phyloP scores from a whole-genome alignment of 2,329 filamentous ascomycete genomes.

The Ophiostoma himal-ulmi region DNA sequence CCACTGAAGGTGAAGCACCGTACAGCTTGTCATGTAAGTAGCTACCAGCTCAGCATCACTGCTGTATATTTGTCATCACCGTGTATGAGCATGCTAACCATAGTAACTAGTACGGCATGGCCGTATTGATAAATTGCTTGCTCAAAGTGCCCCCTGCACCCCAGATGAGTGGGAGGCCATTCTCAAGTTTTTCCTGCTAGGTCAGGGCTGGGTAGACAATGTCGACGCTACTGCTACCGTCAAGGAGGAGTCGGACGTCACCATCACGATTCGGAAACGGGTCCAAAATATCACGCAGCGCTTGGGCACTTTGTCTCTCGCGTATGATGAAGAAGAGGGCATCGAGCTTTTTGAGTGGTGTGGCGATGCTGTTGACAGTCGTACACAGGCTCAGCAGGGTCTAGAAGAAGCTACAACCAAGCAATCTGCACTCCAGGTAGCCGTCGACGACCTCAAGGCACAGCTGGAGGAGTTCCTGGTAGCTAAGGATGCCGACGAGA shows the following conservation, averaged over 20 bases:
- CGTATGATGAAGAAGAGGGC: constrained; percentile 50
- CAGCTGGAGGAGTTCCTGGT: constrained; percentile 62
- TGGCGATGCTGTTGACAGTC: constrained; percentile 48
- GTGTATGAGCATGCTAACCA: not conserved
- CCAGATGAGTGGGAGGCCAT: constrained; percentile 62
- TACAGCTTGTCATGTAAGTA: constrained; percentile 53
- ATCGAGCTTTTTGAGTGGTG: constrained; percentile 68
- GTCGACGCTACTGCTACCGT: constrained; percentile 58
- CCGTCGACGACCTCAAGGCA: constrained; percentile 52
- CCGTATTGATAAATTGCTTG: constrained; percentile 47
- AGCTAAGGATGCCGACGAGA: constrained; percentile 62
- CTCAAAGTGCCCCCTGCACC: constrained; percentile 49
- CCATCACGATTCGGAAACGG: constrained; percentile 59
- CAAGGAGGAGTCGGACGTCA: constrained; percentile 47
- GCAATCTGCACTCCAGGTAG: constrained; percentile 46
- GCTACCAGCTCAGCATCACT: not conserved
- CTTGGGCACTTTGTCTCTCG: constrained; percentile 59
- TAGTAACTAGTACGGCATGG: constrained; percentile 49
- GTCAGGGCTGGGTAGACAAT: constrained; percentile 43
- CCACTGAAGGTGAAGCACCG: constrained; percentile 59
- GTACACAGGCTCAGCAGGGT: constrained; percentile 41
- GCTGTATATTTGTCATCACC: not conserved
- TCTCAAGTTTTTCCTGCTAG: constrained; percentile 52
- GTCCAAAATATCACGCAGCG: constrained; percentile 67
- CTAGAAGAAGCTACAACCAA: constrained; percentile 40